These are phyloP conservation scores for Hibiscus syriacus DNA, from an alignment of 345 rosid species.

Conservation along the genomic window DNA sequence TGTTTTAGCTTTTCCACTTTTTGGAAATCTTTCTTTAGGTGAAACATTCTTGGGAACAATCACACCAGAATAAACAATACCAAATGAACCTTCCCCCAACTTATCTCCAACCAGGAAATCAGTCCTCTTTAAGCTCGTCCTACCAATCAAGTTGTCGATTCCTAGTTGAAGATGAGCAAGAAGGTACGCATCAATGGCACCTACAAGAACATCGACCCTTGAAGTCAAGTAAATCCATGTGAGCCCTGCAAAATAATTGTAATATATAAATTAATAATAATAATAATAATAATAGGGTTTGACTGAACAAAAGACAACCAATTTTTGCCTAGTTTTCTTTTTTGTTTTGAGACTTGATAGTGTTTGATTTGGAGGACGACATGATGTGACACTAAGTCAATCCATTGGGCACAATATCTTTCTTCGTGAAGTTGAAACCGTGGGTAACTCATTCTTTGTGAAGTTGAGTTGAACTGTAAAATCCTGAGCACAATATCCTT, in stretches of 20 bases:
- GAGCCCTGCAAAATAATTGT: constrained; percentile 48
- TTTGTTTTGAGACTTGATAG: too few relatives aligned
- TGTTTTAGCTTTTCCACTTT: constrained; percentile 35
- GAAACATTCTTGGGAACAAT: constrained; percentile 53
- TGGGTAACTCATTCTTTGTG: too few relatives aligned
- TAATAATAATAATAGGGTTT: too few relatives aligned
- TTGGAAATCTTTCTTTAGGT: constrained; percentile 35
- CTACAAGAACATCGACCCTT: constrained; percentile 80
- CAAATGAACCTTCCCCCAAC: constrained; percentile 92
- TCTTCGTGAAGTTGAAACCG: too few relatives aligned
- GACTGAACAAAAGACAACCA: too few relatives aligned
- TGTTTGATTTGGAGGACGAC: too few relatives aligned
- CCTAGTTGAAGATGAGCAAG: constrained; percentile 77
- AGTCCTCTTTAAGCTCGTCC: constrained; percentile 58
- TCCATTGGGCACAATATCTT: too few relatives aligned
- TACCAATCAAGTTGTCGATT: constrained; percentile 56
- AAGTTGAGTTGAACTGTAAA: too few relatives aligned
- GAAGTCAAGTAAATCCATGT: constrained; percentile 84
- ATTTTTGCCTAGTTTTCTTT: too few relatives aligned
- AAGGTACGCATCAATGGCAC: constrained; percentile 86
- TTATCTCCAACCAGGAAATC: constrained; percentile 69
- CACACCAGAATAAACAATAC: constrained; percentile 76
- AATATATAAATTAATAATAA: too few relatives aligned
- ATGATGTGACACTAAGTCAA: too few relatives aligned
- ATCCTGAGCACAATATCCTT: too few relatives aligned